Evolutionary conservation across 257 asterid genomes (phyloP).

Genomic region (Solanum rostratum): DNA sequence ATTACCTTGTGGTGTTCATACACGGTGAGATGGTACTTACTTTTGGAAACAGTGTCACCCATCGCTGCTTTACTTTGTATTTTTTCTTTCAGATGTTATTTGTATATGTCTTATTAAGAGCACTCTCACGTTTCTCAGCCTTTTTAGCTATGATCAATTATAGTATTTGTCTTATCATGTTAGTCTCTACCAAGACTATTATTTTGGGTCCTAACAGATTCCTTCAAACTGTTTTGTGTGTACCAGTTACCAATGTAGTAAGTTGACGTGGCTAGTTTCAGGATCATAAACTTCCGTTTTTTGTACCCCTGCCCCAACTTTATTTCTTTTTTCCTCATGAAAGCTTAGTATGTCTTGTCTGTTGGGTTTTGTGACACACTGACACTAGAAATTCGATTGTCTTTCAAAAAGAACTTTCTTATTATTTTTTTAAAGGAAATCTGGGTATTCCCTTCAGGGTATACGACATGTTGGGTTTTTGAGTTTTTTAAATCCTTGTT

Average conservation of each 20-base stretch:
- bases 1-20: neutral
- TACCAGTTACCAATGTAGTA: neutral
- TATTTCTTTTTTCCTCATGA: neutral
- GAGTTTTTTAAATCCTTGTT: neutral
- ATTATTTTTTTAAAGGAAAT: neutral
- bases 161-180: neutral
- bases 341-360: neutral
- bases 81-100: neutral
- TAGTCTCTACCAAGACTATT: neutral
- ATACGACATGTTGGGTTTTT: neutral
- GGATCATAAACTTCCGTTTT: neutral
- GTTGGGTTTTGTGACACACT: neutral
- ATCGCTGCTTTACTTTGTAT: neutral
- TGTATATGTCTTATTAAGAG: neutral
- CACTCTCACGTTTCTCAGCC: neutral
- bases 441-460: neutral
- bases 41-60: neutral
- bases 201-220: neutral
- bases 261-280: neutral
- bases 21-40: neutral
- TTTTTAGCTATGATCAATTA: neutral
- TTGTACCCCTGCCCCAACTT: neutral
- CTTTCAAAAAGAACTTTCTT: neutral
- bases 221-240: neutral
- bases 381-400: neutral